phyloP scores from a whole-genome alignment of 768 basidiomycete genomes.

The Boletellus sp. region DNA sequence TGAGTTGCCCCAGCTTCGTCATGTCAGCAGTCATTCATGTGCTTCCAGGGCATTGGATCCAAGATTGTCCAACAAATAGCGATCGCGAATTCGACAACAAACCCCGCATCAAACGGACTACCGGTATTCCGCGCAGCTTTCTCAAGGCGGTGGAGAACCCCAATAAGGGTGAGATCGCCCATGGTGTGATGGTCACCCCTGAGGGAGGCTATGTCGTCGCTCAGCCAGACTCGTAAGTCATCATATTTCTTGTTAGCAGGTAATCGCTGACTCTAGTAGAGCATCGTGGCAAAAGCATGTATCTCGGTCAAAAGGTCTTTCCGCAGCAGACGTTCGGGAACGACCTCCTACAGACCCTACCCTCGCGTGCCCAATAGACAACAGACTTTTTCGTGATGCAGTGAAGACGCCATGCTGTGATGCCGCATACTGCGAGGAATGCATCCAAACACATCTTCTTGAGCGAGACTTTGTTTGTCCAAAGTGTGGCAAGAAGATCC shows the following conservation, averaged over 20 bases:
- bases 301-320: slow-evolving; percentile 71
- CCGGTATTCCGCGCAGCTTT: slow-evolving; percentile 97
- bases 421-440: slow-evolving; percentile 92
- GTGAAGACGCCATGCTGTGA: slow-evolving; percentile 95
- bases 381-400: slow-evolving; percentile 89
- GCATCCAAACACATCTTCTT: slow-evolving; percentile 89
- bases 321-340: slow-evolving; percentile 87
- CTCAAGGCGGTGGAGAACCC: slow-evolving; percentile 93
- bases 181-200: slow-evolving; percentile 97
- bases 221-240: slow-evolving; percentile 87
- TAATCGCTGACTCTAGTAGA: slow-evolving; percentile 38
- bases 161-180: slow-evolving; percentile 60
- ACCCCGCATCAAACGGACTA: slow-evolving; percentile 95
- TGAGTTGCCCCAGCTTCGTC: slow-evolving; percentile 28
- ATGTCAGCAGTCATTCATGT: slow-evolving; percentile 2
- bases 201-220: slow-evolving; percentile 98
- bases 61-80: slow-evolving; percentile 96
- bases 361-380: slow-evolving; percentile 87
- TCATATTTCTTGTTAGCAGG: neutral
- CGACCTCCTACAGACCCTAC: slow-evolving; percentile 72
- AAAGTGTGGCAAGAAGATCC: slow-evolving; percentile 81
- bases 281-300: slow-evolving; percentile 95
- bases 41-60: slow-evolving; percentile 92
- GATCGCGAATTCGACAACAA: slow-evolving; percentile 92
- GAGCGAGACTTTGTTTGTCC: slow-evolving; percentile 96